These are phyloP conservation scores for Phoma sp. DNA, from an alignment of 2,329 filamentous ascomycete species.

Conservation along the genomic window DNA sequence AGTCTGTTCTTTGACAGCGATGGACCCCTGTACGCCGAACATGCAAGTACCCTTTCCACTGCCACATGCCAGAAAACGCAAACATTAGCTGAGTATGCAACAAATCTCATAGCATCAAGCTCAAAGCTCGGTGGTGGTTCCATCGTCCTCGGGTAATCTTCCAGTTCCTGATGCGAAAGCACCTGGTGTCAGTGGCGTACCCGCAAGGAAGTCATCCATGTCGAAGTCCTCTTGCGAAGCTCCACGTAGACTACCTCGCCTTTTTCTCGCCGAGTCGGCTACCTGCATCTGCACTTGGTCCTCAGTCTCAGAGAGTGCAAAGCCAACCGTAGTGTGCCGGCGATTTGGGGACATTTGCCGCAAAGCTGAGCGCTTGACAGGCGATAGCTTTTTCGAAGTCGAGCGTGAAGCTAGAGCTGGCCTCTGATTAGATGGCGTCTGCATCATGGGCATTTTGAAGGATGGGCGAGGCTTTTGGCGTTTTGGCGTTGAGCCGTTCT, in stretches of 20 bases:
- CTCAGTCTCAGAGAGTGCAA: constrained; percentile 26
- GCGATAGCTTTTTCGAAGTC: constrained; percentile 23
- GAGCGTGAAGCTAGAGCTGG: constrained; percentile 17
- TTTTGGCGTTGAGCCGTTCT: constrained; percentile 50
- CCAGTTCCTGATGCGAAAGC: constrained; percentile 33
- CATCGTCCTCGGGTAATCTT: constrained; percentile 27
- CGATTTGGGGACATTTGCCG: constrained; percentile 44
- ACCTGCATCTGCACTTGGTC: constrained; percentile 10
- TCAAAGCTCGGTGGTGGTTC: constrained; percentile 33
- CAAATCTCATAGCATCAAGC: background rate
- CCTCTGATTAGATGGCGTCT: constrained; percentile 35
- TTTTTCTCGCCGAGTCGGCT: constrained; percentile 13
- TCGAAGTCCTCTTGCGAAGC: constrained; percentile 43
- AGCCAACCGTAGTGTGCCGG: constrained; percentile 38
- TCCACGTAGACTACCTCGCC: constrained; percentile 27
- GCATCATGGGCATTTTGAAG: constrained; percentile 39
- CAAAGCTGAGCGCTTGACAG: constrained; percentile 37
- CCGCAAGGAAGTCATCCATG: constrained; percentile 48
- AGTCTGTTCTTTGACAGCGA: constrained; percentile 5
- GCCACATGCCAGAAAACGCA: background rate
- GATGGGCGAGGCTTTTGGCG: constrained; percentile 46
- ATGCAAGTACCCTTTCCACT: constrained; percentile 6
- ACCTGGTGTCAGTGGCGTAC: constrained; percentile 46
- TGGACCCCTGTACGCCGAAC: background rate
- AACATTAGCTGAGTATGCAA: background rate